These are phyloP conservation scores for Ceratobasidium sp. DNA, from an alignment of 1,284 basidiomycete genomes.

Conservation along the genomic window DNA sequence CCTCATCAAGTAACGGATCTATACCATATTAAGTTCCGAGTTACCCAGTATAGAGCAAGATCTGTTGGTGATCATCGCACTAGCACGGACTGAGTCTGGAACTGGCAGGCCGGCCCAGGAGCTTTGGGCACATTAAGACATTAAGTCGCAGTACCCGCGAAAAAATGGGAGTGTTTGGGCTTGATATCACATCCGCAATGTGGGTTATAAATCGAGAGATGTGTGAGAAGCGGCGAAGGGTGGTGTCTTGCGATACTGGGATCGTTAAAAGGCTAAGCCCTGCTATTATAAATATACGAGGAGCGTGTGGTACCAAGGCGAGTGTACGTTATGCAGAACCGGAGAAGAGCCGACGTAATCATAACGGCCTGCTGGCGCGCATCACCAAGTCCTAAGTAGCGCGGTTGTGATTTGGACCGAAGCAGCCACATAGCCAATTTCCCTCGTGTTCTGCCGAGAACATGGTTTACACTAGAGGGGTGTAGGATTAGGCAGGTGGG, in stretches of 20 bases:
- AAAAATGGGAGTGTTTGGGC: slow-evolving; percentile 1
- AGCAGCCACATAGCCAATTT: neutral
- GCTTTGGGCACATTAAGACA: neutral
- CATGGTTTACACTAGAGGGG: neutral
- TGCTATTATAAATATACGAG: neutral
- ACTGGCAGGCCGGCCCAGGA: slow-evolving; percentile 8
- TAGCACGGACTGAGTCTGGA: slow-evolving; percentile 22
- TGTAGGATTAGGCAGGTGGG: neutral
- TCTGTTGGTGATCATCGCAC: slow-evolving; percentile 10
- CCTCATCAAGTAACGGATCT: neutral
- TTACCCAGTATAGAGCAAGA: neutral
- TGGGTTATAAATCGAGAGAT: neutral
- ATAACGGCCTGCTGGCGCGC: neutral
- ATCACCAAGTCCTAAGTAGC: neutral
- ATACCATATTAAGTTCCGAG: slow-evolving; percentile 13
- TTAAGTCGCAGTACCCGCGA: neutral
- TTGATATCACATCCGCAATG: neutral
- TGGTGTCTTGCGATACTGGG: neutral
- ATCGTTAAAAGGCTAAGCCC: slow-evolving; percentile 9
- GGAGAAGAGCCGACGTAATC: slow-evolving; percentile 5
- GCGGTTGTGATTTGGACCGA: neutral
- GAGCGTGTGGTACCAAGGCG: neutral
- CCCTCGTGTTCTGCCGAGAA: neutral
- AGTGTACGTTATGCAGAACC: slow-evolving; percentile 15
- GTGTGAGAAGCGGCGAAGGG: neutral